Base-by-base conservation (phyloP, 208 protist genomes). In the Borovskyia barvae region DNA sequence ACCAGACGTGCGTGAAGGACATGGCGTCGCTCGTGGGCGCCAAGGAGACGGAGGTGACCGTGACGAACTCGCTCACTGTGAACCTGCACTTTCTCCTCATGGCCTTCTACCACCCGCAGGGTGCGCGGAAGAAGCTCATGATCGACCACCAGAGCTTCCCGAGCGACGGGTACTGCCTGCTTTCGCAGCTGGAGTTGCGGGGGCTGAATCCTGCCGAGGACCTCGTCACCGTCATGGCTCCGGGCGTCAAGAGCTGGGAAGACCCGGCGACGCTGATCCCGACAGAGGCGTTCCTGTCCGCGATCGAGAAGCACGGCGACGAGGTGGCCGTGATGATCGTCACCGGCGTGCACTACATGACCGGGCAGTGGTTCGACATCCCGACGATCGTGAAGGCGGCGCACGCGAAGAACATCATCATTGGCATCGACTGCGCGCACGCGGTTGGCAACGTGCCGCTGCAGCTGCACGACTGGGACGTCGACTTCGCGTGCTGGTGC, bases 401-500 rank as follows among this genome's bases (percentile, higher is more conserved):
- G 6, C 82, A 97, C 29, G 71, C 68, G 3, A 77, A 92, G 30
- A 82, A 77, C 50, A 86, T 87, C 39, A 8, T 94, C 30, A 91
- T 97, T 22, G 97, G 97, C 25, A 85, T 93, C 48, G 96, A 98
- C 77, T 88, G 97, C 33, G 86, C 96, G 14, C 93, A 98, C 62
- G 97, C 96, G n/a, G 94, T 84, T 3, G 96, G 95, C 50, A 97
- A 97, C 68, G 86, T 98, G 19, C 76, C 76, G 28, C 80, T 98
- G 28, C 43, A 82, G 48, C 80, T 98, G 25, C 94, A 98, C 57
- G 95, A 97, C 47, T 98, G 97, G 97, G 75, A 90, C 36, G 92
- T 98, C 7, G 97, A 98, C 71, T 98, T 98, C 78, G 97, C 93
- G 5, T 92, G 72, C 70, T 98, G 94, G 94, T 97, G 94, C 72